Conservation (phyloP, 2,329 filamentous ascomycete genomes). For the Polychaeton citri region DNA sequence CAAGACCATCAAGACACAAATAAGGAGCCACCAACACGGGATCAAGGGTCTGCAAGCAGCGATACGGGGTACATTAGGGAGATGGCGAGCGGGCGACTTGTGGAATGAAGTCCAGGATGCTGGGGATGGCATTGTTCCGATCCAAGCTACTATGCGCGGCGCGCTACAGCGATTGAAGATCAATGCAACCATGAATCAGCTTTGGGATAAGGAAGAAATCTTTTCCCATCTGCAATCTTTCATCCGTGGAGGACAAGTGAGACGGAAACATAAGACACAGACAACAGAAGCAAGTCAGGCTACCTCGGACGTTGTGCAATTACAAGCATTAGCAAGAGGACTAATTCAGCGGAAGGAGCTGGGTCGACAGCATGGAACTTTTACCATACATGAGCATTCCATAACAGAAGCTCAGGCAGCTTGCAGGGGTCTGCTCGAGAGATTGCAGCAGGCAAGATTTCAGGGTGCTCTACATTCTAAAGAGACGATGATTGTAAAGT, state of each 20-base stretch:
- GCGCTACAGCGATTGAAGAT: constrained; percentile 64
- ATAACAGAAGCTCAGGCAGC: constrained; percentile 26
- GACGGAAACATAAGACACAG: constrained; percentile 32
- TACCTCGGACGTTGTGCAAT: constrained; percentile 41
- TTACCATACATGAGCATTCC: constrained; percentile 12
- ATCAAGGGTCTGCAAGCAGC: constrained; percentile 29
- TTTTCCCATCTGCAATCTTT: constrained; percentile 71
- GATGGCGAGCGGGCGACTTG: constrained; percentile 39
- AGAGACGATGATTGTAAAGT: constrained; percentile 30
- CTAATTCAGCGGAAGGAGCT: constrained; percentile 43
- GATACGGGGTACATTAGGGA: constrained; percentile 40
- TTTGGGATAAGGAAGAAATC: constrained; percentile 74
- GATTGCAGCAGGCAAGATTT: constrained; percentile 18
- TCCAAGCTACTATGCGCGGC: constrained; percentile 44
- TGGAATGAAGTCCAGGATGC: constrained; percentile 24
- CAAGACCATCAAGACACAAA: constrained; percentile 32
- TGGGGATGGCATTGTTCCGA: constrained; percentile 20
- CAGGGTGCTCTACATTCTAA: constrained; percentile 17
- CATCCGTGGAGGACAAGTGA: constrained; percentile 35
- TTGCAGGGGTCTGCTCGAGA: constrained; percentile 27
- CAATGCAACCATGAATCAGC: constrained; percentile 67
- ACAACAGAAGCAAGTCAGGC: constrained; percentile 50
- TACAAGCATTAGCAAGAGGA: constrained; percentile 49
- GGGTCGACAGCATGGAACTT: constrained; percentile 14
- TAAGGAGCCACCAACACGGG: constrained; percentile 31